Percentiles rank a stretch among this genome's conserved stretches.
phyloP scores from a whole-genome alignment of 805 yeast species.

The Candida namnaoensis region DNA sequence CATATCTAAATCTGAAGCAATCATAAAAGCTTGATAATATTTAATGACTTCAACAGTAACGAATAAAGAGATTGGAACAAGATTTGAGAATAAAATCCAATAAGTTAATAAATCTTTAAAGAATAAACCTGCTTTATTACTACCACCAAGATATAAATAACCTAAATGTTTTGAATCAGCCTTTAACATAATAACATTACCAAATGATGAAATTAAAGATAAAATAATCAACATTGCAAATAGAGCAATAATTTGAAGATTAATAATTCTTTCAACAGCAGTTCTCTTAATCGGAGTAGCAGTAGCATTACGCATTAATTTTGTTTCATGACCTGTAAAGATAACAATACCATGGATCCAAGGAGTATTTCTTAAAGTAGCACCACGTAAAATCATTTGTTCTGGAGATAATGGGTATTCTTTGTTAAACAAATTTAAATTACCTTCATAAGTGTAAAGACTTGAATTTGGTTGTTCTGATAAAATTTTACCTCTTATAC shows the following conservation, averaged over 20 bases:
- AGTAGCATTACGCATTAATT: slow-evolving; percentile 96
- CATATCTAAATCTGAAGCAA: slow-evolving; percentile 90
- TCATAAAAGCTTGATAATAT: slow-evolving; percentile 90
- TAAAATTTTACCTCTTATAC: slow-evolving; percentile 48
- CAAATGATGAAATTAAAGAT: slow-evolving; percentile 75
- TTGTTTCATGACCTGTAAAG: slow-evolving; percentile 97
- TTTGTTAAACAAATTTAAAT: slow-evolving; percentile 44
- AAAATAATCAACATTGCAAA: slow-evolving; percentile 72
- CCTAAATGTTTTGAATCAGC: slow-evolving; percentile 43
- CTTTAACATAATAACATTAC: slow-evolving; percentile 70
- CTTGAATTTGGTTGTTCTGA: slow-evolving; percentile 95
- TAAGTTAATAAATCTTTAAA: slow-evolving; percentile 85
- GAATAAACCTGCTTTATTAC: slow-evolving; percentile 60
- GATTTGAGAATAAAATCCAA: slow-evolving; percentile 93
- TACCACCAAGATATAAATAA: slow-evolving; percentile 62
- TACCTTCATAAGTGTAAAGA: slow-evolving; percentile 92
- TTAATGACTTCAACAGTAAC: slow-evolving; percentile 95
- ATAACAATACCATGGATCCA: slow-evolving; percentile 93
- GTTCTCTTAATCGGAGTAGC: slow-evolving; percentile 97
- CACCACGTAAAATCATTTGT: slow-evolving; percentile 89
- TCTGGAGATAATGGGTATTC: slow-evolving; percentile 79
- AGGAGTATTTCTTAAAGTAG: slow-evolving; percentile 86
- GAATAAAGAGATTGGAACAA: slow-evolving; percentile 95
- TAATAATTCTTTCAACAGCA: slow-evolving; percentile 92
- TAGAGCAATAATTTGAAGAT: slow-evolving; percentile 81